Evolutionary conservation across 805 yeast species (phyloP).

Genomic region (Suhomyces sp.): DNA sequence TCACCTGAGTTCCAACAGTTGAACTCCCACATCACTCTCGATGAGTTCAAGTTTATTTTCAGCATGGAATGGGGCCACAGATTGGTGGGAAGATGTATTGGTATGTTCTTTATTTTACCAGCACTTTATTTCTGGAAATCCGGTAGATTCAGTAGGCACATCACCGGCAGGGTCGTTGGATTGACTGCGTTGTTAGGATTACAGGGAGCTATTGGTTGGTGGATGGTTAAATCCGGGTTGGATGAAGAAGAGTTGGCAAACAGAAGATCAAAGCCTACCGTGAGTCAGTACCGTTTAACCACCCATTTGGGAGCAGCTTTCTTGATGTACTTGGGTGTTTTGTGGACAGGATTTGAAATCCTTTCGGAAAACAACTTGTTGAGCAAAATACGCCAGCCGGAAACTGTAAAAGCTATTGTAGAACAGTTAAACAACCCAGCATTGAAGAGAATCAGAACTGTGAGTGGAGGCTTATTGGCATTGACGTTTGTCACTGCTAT

Average conservation of each 20-base stretch:
- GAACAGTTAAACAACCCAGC: slow-evolving; percentile 60
- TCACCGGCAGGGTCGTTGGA: slow-evolving; percentile 65
- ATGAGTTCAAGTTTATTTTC: slow-evolving; percentile 92
- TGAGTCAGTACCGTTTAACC: slow-evolving; percentile 89
- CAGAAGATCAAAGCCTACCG: slow-evolving; percentile 93
- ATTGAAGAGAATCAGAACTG: slow-evolving; percentile 53
- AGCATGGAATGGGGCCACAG: slow-evolving; percentile 98
- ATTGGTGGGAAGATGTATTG: slow-evolving; percentile 87
- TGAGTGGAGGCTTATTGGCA: slow-evolving; percentile 55
- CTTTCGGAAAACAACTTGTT: slow-evolving; percentile 69
- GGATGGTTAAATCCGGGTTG: slow-evolving; percentile 98
- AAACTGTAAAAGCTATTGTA: slow-evolving; percentile 50
- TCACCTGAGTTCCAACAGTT: slow-evolving; percentile 90
- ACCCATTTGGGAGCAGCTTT: slow-evolving; percentile 95
- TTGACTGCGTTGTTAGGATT: slow-evolving; percentile 78
- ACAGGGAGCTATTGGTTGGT: slow-evolving; percentile 98
- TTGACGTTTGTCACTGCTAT: slow-evolving; percentile 86
- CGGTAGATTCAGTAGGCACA: slow-evolving; percentile 62
- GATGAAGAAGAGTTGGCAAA: slow-evolving; percentile 75
- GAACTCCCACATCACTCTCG: slow-evolving; percentile 84
- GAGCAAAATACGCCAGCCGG: slow-evolving; percentile 45
- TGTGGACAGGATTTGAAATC: slow-evolving; percentile 86
- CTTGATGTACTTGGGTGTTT: slow-evolving; percentile 78
- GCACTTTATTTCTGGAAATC: slow-evolving; percentile 75
- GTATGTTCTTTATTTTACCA: slow-evolving; percentile 77